Base-by-base conservation (phyloP, 2,329 filamentous ascomycete species). In the Neofusicoccum sp. region DNA sequence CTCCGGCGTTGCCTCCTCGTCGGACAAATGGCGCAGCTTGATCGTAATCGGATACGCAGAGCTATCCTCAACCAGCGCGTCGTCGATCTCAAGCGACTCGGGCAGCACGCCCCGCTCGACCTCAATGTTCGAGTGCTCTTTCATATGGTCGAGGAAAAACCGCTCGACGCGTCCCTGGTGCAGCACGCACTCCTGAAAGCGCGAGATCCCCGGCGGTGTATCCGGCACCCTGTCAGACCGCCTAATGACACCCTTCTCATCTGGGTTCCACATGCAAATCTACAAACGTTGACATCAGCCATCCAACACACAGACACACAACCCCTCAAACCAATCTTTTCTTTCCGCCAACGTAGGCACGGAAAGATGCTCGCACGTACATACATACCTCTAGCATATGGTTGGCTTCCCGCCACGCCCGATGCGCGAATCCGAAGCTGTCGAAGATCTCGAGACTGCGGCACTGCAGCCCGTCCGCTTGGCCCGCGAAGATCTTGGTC, bases 161-260 rank as follows among this genome's bases (percentile, higher is more conserved):
- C 82, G 79, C 70, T 92, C 89, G 64, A 91, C 86, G 1, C 88
- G 84, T 3, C 88, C 89, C 74, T 92, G 89, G 67, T 91, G 89
- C 43, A 93, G 73, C 3, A 90, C 85, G 3, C 87, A 83, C 70
- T 91, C 84, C 61, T 86, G 84, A 67, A 89, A 90, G 4, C 83
- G 82, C 28, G 83, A 87, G 56, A 89, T 78, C 0, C 85, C 86
- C 0, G 83, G 81, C 49, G 85, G 84, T 0, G 84, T 88, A 72
- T 91, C 87, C 0, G 84, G 81, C 16, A 89, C 86, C 47, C 85
- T 81, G 56, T 86, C 87, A 33, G 80, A 85, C 44, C 87, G 81
- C 49, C 78, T 77, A 60, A 92, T 81, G 0, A 77, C 72, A 1
- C 87, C 87, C 39, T 86, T 76, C 36, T 81, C 73, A 62, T 85